Evolutionary conservation across 2,329 filamentous ascomycete genomes (phyloP).

Genomic region (Stagonosporopsis chrysanthemi): DNA sequence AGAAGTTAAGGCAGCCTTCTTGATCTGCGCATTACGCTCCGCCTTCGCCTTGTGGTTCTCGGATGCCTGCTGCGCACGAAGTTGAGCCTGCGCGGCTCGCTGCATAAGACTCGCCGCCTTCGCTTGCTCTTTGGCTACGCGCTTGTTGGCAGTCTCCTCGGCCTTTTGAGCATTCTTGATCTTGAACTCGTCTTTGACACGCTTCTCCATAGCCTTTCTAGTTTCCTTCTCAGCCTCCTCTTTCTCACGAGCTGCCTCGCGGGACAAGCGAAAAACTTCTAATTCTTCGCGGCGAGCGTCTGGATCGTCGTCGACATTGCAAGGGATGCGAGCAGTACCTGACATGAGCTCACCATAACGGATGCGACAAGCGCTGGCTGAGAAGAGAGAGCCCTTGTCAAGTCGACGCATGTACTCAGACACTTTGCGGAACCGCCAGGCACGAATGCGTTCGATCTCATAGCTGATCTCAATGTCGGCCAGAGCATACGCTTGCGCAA

Average conservation of each 20-base stretch:
- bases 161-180: constrained; percentile 33
- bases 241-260: constrained; percentile 29
- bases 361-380: constrained; percentile 55
- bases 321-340: constrained; percentile 56
- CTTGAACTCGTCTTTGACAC: constrained; percentile 29
- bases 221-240: constrained; percentile 31
- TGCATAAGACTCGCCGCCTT: constrained; percentile 33
- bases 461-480: constrained; percentile 55
- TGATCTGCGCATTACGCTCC: constrained; percentile 28
- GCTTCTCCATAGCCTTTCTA: constrained; percentile 21
- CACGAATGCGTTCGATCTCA: constrained; percentile 50
- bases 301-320: constrained; percentile 53
- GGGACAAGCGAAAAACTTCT: constrained; percentile 27
- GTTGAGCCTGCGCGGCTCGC: constrained; percentile 31
- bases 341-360: constrained; percentile 52
- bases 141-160: constrained; percentile 30
- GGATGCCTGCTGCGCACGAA: constrained; percentile 23
- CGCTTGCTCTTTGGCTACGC: constrained; percentile 22
- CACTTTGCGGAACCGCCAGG: constrained; percentile 56
- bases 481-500: constrained; percentile 50
- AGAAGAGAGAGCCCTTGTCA: constrained; percentile 53
- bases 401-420: constrained; percentile 53
- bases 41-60: constrained; percentile 27
- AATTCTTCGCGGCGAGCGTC: constrained; percentile 46
- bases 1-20: constrained; percentile 12